Evolutionary conservation across 1,284 basidiomycete genomes (phyloP), one percentile per base, ranked within the genome.

Genomic region (Porogramme epimiltina): DNA sequence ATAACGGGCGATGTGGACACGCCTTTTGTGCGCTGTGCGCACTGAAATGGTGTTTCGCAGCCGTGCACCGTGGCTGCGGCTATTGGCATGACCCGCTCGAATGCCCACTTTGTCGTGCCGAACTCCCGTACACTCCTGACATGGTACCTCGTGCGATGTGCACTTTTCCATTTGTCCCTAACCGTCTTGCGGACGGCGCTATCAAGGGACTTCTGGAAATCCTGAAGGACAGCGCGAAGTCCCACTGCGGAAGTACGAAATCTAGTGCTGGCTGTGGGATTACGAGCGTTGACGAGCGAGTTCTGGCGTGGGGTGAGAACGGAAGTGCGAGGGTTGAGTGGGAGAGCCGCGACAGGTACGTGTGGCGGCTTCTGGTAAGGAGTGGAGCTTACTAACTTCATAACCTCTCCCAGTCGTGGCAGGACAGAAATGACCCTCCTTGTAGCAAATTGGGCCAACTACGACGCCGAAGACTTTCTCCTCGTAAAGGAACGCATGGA

Each of bases 11-110:
- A 40, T 87, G 85, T 54, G 85, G 86, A 2, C 85, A 87, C 60
- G 77, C 82, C 1, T 87, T 83, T 63, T 86, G 84, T 63, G 78
- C 80, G 19, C 67, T 81, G 28, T 87, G 84, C 65, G 80, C 84
- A 52, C 64, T 87, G 20, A 81, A 80, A 61, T 85, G 82, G 80
- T 81, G 81, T 67, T 87, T 87, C 69, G 80, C 83, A 52, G 77
- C 78, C 42, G 68, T 85, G 33, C 83, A 85, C 65, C 70, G 70
- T 45, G 72, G 70, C 1, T 87, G 85, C 59, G 83, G 83, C 31
- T 68, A 71, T 31, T 88, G 85, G 84, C 84, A 87, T 56, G 78
- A 84, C 59, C 66, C 74, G 6, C 80, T 86, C 36, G 79, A 82
- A 57, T 87, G 84, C 65, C 85, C 85, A 19, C 75, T 87, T 50